Conservation (phyloP, 148 eudicot species). For the Dysphania ambrosioides region DNA sequence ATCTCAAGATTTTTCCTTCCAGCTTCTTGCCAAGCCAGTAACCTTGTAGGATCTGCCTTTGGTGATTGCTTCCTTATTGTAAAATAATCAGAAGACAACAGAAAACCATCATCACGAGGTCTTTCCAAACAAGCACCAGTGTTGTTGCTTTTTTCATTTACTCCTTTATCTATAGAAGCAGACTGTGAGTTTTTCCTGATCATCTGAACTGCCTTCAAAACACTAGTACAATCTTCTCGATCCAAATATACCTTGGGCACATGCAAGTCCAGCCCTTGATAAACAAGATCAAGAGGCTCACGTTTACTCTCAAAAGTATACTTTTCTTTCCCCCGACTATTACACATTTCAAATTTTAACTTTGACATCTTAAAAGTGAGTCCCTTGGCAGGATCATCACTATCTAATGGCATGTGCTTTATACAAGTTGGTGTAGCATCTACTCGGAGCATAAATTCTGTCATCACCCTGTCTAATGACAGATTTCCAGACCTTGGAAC, state of each 20-base stretch:
- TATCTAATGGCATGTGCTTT: constrained; percentile 85
- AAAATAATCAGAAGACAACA: constrained; percentile 88
- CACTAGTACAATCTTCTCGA: constrained; percentile 59
- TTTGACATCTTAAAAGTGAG: constrained; percentile 80
- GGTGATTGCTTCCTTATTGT: constrained; percentile 91
- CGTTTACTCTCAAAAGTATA: constrained; percentile 84
- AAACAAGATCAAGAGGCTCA: constrained; percentile 90
- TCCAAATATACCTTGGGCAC: constrained; percentile 77
- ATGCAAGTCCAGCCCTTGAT: constrained; percentile 92
- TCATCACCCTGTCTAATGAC: constrained; percentile 90
- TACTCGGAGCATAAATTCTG: constrained; percentile 92
- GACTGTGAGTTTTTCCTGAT: constrained; percentile 69
- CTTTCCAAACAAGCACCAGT: constrained; percentile 50
- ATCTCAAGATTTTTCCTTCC: constrained; percentile 90
- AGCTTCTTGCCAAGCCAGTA: constrained; percentile 95
- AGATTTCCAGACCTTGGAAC: constrained; percentile 91
- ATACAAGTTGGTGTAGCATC: constrained; percentile 86
- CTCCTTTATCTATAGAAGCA: constrained; percentile 58
- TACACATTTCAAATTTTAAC: constrained; percentile 74
- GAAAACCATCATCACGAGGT: constrained; percentile 89
- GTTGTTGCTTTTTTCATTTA: constrained; percentile 44
- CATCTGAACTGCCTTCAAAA: constrained; percentile 63
- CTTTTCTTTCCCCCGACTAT: constrained; percentile 77
- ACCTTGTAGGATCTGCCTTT: constrained; percentile 89
- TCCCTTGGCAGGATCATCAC: constrained; percentile 97